A percentile compares a stretch with the other conserved stretches of the same genome.
Evolutionary conservation across 345 rosid species (phyloP).

Genomic region (Arabis alpina): DNA sequence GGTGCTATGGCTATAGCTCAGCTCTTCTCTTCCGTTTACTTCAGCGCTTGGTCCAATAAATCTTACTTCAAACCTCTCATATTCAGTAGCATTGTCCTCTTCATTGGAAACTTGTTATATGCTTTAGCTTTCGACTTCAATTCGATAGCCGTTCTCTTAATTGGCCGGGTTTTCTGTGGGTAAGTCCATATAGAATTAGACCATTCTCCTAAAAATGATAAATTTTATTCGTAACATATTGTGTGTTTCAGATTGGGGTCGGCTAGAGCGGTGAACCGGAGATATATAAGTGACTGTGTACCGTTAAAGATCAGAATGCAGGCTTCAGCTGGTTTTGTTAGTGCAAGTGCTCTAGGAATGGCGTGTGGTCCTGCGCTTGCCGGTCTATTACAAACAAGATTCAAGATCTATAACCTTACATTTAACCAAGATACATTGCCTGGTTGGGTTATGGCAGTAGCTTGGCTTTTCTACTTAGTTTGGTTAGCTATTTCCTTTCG

Average conservation of each 20-base stretch:
- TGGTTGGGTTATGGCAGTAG: constrained; percentile 96
- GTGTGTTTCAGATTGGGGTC: constrained; percentile 76
- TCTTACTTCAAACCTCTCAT: constrained; percentile 93
- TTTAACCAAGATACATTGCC: constrained; percentile 86
- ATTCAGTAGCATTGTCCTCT: constrained; percentile 86
- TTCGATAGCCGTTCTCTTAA: constrained; percentile 69
- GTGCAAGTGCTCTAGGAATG: constrained; percentile 99
- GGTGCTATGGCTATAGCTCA: constrained; percentile 99
- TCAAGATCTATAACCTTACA: constrained; percentile 77
- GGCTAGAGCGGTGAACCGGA: constrained; percentile 97
- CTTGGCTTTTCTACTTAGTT: constrained; percentile 82
- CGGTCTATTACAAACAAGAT: constrained; percentile 79
- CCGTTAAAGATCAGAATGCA: constrained; percentile 91
- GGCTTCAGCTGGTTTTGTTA: constrained; percentile 98
- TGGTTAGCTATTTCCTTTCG: constrained; percentile 81
- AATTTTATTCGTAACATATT: constrained; percentile 18
- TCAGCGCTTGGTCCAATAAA: constrained; percentile 57
- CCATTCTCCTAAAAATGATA: too few species aligned
- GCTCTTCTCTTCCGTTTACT: constrained; percentile 87
- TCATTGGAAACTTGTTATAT: constrained; percentile 77
- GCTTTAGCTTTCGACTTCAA: constrained; percentile 84
- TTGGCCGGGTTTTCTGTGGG: constrained; percentile 96
- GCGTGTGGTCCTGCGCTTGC: constrained; percentile 99
- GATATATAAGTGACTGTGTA: constrained; percentile 97
- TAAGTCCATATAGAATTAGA: constrained; percentile 38